Evolutionary conservation across 306 rosid species (phyloP), one percentile per base, ranked within the genome.

Genomic region (Inga leiocalycina): DNA sequence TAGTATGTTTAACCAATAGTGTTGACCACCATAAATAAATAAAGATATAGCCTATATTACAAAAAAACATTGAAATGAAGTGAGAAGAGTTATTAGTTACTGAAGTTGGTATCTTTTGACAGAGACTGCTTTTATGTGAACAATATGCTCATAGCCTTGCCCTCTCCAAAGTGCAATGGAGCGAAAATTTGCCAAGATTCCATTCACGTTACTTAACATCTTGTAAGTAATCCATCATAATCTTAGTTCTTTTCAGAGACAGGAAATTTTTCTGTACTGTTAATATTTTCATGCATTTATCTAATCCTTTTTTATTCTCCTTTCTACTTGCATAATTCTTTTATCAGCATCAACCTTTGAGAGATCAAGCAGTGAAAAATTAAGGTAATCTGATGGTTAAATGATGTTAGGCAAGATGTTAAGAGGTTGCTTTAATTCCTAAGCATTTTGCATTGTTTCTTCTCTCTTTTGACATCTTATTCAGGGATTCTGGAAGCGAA

Each of bases 71-170:
- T 56, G 6, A 30, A 32, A 2, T 49, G 11, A 22, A 16, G 41
- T 16, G 20, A 35, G 41, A 22, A 66, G 13, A 43, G 76, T n/a
- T 71, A 14, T 13, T 72, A 41, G 62, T 74, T 30, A 49, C 64
- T 61, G 32, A 57, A 49, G 48, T 52, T 71, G 34, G 37, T 45
- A 67, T 69, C 79, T 85, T 52, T 84, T 77, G 37, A 8, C 48
- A 94, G 98, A 92, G 93, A 82, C 77, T 92, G 80, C 83, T 87
- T 66, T 70, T 80, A 5, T 90, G 93, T 75, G 84, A 92, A 82
- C 88, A 87, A 83, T 94, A 89, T 82, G 79, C 89, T 80, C 86
- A 80, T 73, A 87, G 79, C 59, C 75, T 86, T 75, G 88, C 89
- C 45, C 86, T 91, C 10, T n/a, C 83, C 56, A 85, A 73, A 71